Evolutionary conservation across 768 basidiomycete genomes (phyloP).

Genomic region (Dendrothele bispora): DNA sequence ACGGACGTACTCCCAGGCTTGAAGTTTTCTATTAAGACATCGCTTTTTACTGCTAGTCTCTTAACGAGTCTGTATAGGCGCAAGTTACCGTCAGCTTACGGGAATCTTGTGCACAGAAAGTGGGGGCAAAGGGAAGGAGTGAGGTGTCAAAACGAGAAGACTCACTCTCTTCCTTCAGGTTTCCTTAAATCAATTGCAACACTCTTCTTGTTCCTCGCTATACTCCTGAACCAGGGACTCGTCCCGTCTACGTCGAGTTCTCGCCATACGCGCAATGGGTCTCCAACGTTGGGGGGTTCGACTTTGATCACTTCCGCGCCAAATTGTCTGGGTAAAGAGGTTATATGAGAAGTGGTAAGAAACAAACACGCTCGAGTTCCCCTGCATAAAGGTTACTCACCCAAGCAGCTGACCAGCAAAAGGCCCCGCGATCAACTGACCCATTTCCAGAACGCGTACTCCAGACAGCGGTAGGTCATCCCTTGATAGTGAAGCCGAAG

Average conservation of each 20-base stretch:
- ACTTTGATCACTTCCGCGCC: conserved; percentile 76
- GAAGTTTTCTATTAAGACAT: conserved; percentile 72
- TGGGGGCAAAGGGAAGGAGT: not conserved
- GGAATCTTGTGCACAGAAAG: not conserved
- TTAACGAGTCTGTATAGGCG: conserved; percentile 51
- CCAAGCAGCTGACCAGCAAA: conserved; percentile 73
- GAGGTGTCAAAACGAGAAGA: conserved; percentile 4
- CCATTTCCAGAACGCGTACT: conserved; percentile 65
- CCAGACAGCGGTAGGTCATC: conserved; percentile 57
- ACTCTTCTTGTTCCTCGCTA: conserved; percentile 74
- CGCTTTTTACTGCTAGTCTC: conserved; percentile 58
- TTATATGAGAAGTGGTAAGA: not conserved
- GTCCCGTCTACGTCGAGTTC: conserved; percentile 71
- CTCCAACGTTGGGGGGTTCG: conserved; percentile 61
- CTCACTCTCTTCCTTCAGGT: conserved; percentile 52
- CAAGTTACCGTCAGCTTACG: not conserved
- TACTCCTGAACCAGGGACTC: conserved; percentile 74
- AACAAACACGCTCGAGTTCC: not conserved
- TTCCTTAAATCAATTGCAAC: conserved; percentile 65
- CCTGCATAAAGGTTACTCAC: conserved; percentile 34
- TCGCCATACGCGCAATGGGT: conserved; percentile 70
- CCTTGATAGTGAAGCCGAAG: too few relatives aligned
- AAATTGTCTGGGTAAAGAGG: conserved; percentile 47
- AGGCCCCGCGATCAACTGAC: conserved; percentile 71
- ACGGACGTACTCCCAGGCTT: conserved; percentile 65